These are phyloP conservation scores for Parachaetomium inaequale DNA, from an alignment of 495 filamentous ascomycete species.

Conservation along the genomic window DNA sequence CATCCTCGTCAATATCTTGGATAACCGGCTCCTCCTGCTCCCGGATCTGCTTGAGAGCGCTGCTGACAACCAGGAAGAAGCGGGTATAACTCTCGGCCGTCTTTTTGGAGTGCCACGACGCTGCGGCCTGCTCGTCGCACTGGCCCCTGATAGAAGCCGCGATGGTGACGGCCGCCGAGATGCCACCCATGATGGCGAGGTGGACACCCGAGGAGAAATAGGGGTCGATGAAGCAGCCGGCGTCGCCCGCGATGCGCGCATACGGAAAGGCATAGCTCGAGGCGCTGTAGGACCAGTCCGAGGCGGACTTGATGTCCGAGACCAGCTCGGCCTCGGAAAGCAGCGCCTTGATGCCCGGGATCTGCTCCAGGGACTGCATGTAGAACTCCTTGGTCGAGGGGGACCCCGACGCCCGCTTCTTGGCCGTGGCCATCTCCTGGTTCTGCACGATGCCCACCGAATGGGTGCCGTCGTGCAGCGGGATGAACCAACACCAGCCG, in stretches of 20 bases:
- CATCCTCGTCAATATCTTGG: slow-evolving; percentile 40
- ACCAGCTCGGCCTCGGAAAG: slow-evolving; percentile 31
- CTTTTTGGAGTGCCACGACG: slow-evolving; percentile 47
- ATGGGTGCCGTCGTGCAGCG: slow-evolving; percentile 42
- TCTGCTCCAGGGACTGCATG: slow-evolving; percentile 33
- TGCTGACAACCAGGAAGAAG: slow-evolving; percentile 49
- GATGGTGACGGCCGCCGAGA: slow-evolving; percentile 45
- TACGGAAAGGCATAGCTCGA: slow-evolving; percentile 35
- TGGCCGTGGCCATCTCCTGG: not conserved
- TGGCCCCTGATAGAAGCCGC: slow-evolving; percentile 35
- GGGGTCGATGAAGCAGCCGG: slow-evolving; percentile 45
- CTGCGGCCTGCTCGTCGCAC: slow-evolving; percentile 38
- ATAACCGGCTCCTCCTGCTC: slow-evolving; percentile 33
- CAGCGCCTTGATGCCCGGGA: slow-evolving; percentile 26
- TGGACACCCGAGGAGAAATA: slow-evolving; percentile 50
- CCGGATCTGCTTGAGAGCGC: slow-evolving; percentile 45
- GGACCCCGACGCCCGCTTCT: not conserved
- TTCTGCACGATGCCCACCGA: slow-evolving; percentile 40
- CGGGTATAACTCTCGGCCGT: slow-evolving; percentile 47
- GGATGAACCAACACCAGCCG: slow-evolving; percentile 48
- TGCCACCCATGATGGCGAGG: slow-evolving; percentile 42
- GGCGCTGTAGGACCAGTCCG: slow-evolving; percentile 46
- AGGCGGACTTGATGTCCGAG: slow-evolving; percentile 35
- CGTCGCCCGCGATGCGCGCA: slow-evolving; percentile 43
- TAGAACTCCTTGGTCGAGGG: slow-evolving; percentile 39